Percentiles rank a stretch among this genome's conserved stretches.
Evolutionary conservation across 2,329 filamentous ascomycete species (phyloP).

Genomic region (Mariannaea sp.): DNA sequence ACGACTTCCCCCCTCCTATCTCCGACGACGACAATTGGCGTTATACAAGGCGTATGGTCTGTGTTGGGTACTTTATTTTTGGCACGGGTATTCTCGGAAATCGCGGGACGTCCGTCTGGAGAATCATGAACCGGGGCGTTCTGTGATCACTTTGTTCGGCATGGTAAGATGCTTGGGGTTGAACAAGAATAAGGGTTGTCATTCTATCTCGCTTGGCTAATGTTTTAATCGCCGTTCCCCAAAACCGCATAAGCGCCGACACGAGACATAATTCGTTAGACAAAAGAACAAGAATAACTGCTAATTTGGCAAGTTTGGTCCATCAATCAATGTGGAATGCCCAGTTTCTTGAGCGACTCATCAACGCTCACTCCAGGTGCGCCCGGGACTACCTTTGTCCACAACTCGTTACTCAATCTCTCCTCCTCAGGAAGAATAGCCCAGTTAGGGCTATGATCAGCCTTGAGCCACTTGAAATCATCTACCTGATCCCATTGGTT

Average conservation of each 20-base stretch:
- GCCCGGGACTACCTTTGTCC: constrained; percentile 71
- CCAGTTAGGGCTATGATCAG: constrained; percentile 89
- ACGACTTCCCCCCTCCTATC: no score
- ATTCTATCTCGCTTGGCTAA: constrained; percentile 22
- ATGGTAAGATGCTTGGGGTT: constrained; percentile 34
- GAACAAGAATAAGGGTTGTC: constrained; percentile 15
- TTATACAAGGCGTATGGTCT: no score
- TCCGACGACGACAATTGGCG: no score
- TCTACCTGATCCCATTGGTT: constrained; percentile 92
- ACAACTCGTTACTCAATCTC: constrained; percentile 65
- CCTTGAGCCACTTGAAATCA: constrained; percentile 97
- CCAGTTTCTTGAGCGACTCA: constrained; percentile 64
- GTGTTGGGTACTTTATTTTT: no score
- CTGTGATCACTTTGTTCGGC: constrained; percentile 19
- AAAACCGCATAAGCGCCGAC: constrained; percentile 10
- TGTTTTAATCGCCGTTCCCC: constrained; percentile 14
- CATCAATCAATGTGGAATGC: constrained; percentile 43
- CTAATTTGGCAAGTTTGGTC: neutral
- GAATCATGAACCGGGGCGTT: no score
- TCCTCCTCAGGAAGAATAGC: constrained; percentile 65
- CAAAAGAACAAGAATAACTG: neutral
- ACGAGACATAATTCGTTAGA: constrained; percentile 3
- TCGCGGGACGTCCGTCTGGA: no score
- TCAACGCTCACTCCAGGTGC: constrained; percentile 64
- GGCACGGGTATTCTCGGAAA: no score